A percentile compares a stretch with the other conserved stretches of the same genome.
These are phyloP conservation scores for Endogone sp. DNA, from an alignment of 192 early-diverging fungal species.

Conservation along the genomic window DNA sequence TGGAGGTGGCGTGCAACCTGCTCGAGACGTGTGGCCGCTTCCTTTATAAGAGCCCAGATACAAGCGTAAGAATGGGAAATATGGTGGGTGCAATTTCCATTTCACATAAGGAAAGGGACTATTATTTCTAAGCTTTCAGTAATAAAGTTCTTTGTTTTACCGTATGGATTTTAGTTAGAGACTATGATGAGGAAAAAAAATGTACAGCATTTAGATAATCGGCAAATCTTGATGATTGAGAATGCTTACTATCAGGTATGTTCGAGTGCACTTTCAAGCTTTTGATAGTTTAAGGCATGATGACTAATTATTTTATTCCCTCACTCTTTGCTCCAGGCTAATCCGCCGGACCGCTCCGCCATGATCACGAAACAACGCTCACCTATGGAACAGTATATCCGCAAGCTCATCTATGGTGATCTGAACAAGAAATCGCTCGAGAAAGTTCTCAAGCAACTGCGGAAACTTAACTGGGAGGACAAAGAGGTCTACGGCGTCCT, in stretches of 20 bases:
- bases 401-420: slow-evolving; percentile 85
- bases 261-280: neutral
- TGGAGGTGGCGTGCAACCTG: slow-evolving; percentile 80
- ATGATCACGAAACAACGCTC: slow-evolving; percentile 67
- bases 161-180: slow-evolving; percentile 52
- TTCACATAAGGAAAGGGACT: neutral
- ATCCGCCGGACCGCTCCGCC: slow-evolving; percentile 70
- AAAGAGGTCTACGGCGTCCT: slow-evolving; percentile 54
- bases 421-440: slow-evolving; percentile 70
- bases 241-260: slow-evolving; percentile 83
- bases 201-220: slow-evolving; percentile 79
- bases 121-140: neutral
- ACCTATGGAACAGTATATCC: slow-evolving; percentile 83
- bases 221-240: slow-evolving; percentile 85
- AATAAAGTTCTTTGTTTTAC: neutral
- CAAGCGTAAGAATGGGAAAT: slow-evolving; percentile 58
- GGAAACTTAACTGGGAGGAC: slow-evolving; percentile 87
- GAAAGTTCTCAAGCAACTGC: slow-evolving; percentile 60
- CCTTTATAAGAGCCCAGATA: slow-evolving; percentile 74
- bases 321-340: slow-evolving; percentile 42
- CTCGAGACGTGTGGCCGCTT: slow-evolving; percentile 91
- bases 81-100: slow-evolving; percentile 42
- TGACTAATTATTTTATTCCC: neutral
- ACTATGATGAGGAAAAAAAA: slow-evolving; percentile 90
- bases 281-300: slow-evolving; percentile 11